phyloP scores from a whole-genome alignment of 257 asterid species.

The Fraxinus anomala region DNA sequence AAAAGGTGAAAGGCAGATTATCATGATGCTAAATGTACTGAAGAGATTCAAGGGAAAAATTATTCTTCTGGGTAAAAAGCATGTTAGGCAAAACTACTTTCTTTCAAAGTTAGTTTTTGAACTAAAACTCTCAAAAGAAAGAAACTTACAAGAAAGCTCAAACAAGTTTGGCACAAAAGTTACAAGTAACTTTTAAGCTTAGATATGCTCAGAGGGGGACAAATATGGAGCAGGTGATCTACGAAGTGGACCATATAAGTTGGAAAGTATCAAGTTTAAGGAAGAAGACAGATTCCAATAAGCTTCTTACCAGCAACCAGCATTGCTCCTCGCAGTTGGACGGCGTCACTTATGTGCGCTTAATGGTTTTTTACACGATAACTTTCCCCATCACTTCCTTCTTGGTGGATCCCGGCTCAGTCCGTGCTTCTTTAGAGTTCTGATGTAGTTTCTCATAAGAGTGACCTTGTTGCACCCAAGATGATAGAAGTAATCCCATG shows the following conservation, averaged over 20 bases:
- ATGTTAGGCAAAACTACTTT: not conserved
- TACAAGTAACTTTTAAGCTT: not conserved
- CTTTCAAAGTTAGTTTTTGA: not conserved
- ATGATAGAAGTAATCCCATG: slow-evolving; percentile 80
- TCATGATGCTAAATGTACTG: not conserved
- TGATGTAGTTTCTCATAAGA: slow-evolving; percentile 73
- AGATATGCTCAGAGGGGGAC: not conserved
- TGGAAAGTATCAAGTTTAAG: not conserved
- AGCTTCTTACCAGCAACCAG: not conserved
- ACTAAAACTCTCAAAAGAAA: not conserved
- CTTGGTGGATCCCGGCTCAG: slow-evolving; percentile 70
- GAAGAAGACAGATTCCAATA: not conserved
- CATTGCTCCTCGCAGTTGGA: not conserved
- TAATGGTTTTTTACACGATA: not conserved
- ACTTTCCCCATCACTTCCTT: slow-evolving; percentile 42
- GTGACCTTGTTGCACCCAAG: slow-evolving; percentile 78
- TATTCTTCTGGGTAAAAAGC: not conserved
- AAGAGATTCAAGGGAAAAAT: not conserved
- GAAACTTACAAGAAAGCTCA: not conserved
- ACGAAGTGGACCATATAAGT: not conserved
- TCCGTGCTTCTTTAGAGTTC: slow-evolving; percentile 70
- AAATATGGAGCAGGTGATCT: not conserved
- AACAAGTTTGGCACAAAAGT: not conserved
- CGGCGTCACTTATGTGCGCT: not conserved
- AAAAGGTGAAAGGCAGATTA: not conserved